A percentile compares a stretch with the other conserved stretches of the same genome.
phyloP scores from a whole-genome alignment of 345 rosid species.

The Excoecaria agallocha region DNA sequence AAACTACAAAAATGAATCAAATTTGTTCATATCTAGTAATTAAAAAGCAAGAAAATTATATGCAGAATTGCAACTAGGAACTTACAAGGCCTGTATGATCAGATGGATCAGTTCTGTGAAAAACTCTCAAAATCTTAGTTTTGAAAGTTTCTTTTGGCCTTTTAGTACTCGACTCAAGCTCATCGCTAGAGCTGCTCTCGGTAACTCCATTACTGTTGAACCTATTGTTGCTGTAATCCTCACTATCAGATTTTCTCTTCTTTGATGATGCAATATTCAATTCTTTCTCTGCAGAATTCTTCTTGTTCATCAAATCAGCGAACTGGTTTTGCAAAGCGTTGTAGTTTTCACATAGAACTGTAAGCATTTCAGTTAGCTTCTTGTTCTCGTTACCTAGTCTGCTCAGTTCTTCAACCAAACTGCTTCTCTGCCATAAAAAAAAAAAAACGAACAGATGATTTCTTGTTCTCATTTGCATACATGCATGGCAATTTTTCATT shows the following conservation, averaged over 20 bases:
- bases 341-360: slow-evolving; percentile 25
- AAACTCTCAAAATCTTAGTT: slow-evolving; percentile 43
- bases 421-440: background rate
- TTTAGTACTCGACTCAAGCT: slow-evolving; percentile 39
- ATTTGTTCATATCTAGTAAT: background rate
- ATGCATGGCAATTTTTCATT: too few species aligned
- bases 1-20: slow-evolving; percentile 33
- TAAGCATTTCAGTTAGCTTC: slow-evolving; percentile 30
- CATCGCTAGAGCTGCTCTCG: slow-evolving; percentile 58
- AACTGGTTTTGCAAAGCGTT: slow-evolving; percentile 23
- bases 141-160: slow-evolving; percentile 45
- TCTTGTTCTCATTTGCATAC: too few species aligned
- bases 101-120: slow-evolving; percentile 41
- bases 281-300: slow-evolving; percentile 10
- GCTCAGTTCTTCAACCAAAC: slow-evolving; percentile 27
- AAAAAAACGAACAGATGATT: too few species aligned
- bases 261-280: background rate
- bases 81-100: slow-evolving; percentile 62
- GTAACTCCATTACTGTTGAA: slow-evolving; percentile 18
- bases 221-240: slow-evolving; percentile 28
- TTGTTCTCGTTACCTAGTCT: slow-evolving; percentile 31
- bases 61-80: background rate
- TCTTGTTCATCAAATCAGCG: slow-evolving; percentile 18
- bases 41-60: background rate
- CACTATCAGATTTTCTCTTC: slow-evolving; percentile 29